Conservation (phyloP, 2,329 filamentous ascomycete species). For the Cladosporium sp. region DNA sequence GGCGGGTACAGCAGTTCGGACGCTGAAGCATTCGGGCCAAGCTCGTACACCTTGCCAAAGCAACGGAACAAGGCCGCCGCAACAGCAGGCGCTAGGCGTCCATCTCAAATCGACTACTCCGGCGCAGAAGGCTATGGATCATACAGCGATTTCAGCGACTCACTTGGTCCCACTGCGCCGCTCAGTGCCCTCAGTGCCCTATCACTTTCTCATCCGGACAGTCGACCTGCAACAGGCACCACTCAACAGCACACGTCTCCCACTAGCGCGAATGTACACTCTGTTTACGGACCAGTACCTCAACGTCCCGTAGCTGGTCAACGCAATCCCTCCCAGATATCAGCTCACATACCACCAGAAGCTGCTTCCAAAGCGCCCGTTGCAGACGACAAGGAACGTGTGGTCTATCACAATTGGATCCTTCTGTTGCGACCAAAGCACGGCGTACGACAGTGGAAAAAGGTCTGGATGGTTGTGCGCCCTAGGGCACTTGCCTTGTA, state of each 20-base stretch:
- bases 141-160: conserved; percentile 74
- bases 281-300: conserved; percentile 30
- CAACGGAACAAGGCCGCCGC: conserved; percentile 24
- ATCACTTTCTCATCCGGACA: conserved; percentile 27
- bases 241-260: conserved; percentile 15
- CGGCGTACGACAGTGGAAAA: conserved; percentile 89
- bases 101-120: conserved; percentile 60
- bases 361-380: conserved; percentile 31
- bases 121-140: conserved; percentile 63
- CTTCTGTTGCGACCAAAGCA: conserved; percentile 77
- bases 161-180: conserved; percentile 25
- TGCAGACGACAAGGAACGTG: conserved; percentile 68
- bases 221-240: conserved; percentile 31
- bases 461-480: conserved; percentile 86
- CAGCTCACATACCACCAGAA: conserved; percentile 36
- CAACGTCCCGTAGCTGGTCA: conserved; percentile 22
- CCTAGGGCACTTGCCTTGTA: conserved; percentile 83
- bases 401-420: conserved; percentile 92
- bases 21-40: conserved; percentile 30
- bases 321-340: conserved; percentile 61
- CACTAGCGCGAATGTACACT: conserved; percentile 28
- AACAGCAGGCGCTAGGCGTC: conserved; percentile 43
- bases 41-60: conserved; percentile 20
- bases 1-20: conserved; percentile 43
- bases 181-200: conserved; percentile 32